Percentiles rank a stretch among this genome's conserved stretches.
These are phyloP conservation scores for Linnemannia exigua DNA, from an alignment of 192 early-diverging fungal genomes.

Conservation along the genomic window DNA sequence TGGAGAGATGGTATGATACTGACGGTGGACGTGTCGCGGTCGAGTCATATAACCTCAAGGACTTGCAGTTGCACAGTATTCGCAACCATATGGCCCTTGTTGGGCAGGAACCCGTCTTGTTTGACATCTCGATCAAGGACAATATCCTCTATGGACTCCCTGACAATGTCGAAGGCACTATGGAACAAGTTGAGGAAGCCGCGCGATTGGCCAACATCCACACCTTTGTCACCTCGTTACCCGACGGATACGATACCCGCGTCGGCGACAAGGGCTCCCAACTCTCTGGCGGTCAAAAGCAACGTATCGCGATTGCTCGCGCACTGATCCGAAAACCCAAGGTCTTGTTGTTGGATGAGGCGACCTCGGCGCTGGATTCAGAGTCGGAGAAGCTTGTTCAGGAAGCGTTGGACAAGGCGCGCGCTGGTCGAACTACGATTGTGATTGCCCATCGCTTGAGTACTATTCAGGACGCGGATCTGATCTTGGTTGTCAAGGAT, in stretches of 20 bases:
- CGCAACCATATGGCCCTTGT: conserved; percentile 68
- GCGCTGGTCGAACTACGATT: conserved; percentile 81
- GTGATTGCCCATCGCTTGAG: conserved; percentile 80
- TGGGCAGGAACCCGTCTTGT: conserved; percentile 54
- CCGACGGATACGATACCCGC: conserved; percentile 68
- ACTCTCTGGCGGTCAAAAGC: conserved; percentile 76
- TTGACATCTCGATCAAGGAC: conserved; percentile 54
- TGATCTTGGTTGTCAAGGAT: conserved; percentile 76
- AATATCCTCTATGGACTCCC: conserved; percentile 69
- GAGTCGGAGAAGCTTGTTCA: conserved; percentile 83
- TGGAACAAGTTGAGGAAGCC: conserved; percentile 60
- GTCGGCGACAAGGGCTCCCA: conserved; percentile 72
- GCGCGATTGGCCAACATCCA: conserved; percentile 68
- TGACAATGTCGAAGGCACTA: conserved; percentile 51
- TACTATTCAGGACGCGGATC: conserved; percentile 87
- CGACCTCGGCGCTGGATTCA: conserved; percentile 83
- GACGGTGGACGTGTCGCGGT: conserved; percentile 57
- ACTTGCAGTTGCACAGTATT: conserved; percentile 59
- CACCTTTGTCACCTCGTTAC: conserved; percentile 61
- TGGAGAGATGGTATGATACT: conserved; percentile 72
- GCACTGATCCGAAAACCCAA: conserved; percentile 74
- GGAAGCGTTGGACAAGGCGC: conserved; percentile 75
- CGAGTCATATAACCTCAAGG: conserved; percentile 60
- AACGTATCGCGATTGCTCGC: conserved; percentile 79
- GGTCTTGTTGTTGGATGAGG: conserved; percentile 83